Evolutionary conservation across 371 early-diverging fungal genomes (phyloP), one percentile per base, ranked within the genome.

Genomic region (Mortierella sp.): DNA sequence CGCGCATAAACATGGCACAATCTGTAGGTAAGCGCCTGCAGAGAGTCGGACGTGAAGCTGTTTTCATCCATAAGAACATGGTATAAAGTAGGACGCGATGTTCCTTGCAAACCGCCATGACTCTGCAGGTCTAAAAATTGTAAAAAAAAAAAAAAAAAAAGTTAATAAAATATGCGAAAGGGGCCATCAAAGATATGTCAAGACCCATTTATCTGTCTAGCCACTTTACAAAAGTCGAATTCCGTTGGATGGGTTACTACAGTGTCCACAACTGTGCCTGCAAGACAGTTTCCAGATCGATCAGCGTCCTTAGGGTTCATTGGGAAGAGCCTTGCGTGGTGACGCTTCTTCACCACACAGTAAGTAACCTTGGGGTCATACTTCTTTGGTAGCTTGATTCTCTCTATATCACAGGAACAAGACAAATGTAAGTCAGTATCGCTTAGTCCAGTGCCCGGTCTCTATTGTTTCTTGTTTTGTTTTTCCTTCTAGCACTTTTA

Each of bases 31-130:
- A 96, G 87, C 53, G 93, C 90, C 78, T 96, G 94, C 10, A 98
- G 82, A 57, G 83, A 64, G 71, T 96, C 95, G 9, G 93, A 67
- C 17, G 89, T 86, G 64, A 97, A 95, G 6, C 88, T 81, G 85
- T 94, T 94, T 37, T 98, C 97, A 81, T 99, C 96, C 43, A 88
- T 82, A 55, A 95, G 75, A 7, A 97, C 96, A 63, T 90, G 89
- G 89, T 98, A 98, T 75, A 95, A 93, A 4, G 96, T 93, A 1
- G 97, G 96, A 40, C 95, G 89, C 35, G 96, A 95, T 0, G 97
- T 96, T 63, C 99, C 99, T 83, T 97, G 92, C 23, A 90, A 84
- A 66, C 97, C 97, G 13, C 94, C 92, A 75, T 98, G 98, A 10
- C 91, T 90, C 58, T 86, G 86, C 45, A 93, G 80, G 74, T 83